Evolutionary conservation across 306 rosid species (phyloP).

Genomic region (Myrica gale): DNA sequence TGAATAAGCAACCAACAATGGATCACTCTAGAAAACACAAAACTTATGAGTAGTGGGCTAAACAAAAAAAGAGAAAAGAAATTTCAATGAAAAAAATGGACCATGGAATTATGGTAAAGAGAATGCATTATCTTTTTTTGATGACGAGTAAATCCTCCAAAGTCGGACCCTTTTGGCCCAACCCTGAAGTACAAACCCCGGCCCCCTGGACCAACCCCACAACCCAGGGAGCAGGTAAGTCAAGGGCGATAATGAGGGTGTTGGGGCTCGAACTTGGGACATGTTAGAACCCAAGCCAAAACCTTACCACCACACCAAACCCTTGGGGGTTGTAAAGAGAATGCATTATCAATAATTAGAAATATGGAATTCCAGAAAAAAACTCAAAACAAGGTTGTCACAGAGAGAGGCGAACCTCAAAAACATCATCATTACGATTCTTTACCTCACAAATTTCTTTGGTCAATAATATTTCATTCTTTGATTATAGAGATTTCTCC

Average conservation of each 20-base stretch:
- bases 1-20: constrained; percentile 72
- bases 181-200: no score
- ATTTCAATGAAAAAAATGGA: constrained; percentile 24
- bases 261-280: no score
- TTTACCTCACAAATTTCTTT: not conserved
- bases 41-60: constrained; percentile 8
- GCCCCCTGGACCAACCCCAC: no score
- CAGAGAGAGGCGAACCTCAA: not conserved
- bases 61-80: constrained; percentile 13
- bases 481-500: not conserved
- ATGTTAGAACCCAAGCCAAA: no score
- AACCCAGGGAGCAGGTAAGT: no score
- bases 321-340: no score
- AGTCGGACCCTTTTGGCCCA: no score
- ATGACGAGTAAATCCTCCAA: no score
- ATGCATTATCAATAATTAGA: not conserved
- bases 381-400: not conserved
- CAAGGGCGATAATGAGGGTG: no score
- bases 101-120: not conserved
- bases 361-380: not conserved
- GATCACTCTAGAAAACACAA: constrained; percentile 74
- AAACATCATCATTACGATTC: not conserved
- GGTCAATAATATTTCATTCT: not conserved
- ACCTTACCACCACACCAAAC: no score
- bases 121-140: no score